A percentile compares a stretch with the other conserved stretches of the same genome.
phyloP scores from a whole-genome alignment of 1,284 basidiomycete species.

The Ganoderma lingzhi region DNA sequence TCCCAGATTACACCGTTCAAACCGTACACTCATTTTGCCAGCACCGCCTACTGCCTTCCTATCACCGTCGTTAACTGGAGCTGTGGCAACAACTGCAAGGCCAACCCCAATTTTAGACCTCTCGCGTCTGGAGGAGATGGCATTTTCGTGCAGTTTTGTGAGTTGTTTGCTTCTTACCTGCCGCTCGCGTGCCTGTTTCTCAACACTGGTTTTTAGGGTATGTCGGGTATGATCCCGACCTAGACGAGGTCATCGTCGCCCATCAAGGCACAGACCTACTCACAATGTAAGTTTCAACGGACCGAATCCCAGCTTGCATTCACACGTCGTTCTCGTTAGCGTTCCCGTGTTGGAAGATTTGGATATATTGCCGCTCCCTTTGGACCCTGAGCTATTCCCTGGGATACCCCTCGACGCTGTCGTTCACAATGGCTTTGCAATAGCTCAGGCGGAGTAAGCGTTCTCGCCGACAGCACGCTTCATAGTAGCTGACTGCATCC shows the following conservation, averaged over 20 bases:
- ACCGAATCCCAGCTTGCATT: not conserved
- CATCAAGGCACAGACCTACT: constrained; percentile 60
- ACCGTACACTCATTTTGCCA: constrained; percentile 49
- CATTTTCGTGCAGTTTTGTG: constrained; percentile 54
- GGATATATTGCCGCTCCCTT: constrained; percentile 36
- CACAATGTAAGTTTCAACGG: constrained; percentile 48
- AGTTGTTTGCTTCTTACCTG: constrained; percentile 30
- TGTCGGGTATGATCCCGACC: constrained; percentile 55
- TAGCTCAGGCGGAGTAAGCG: constrained; percentile 56
- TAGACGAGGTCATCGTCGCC: constrained; percentile 55
- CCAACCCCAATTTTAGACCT: constrained; percentile 60
- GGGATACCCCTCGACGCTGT: constrained; percentile 53
- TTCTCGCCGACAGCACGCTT: not conserved
- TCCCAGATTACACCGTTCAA: constrained; percentile 45
- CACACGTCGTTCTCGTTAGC: constrained; percentile 25
- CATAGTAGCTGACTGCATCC: not conserved
- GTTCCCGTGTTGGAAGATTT: constrained; percentile 43
- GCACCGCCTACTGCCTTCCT: constrained; percentile 45
- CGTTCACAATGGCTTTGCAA: constrained; percentile 65
- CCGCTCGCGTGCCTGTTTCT: constrained; percentile 35
- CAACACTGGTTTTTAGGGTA: constrained; percentile 42
- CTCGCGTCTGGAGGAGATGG: constrained; percentile 71
- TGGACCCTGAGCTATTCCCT: constrained; percentile 59
- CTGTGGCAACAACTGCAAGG: constrained; percentile 48
- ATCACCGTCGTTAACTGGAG: constrained; percentile 43